A percentile compares a stretch with the other conserved stretches of the same genome.
Conservation (phyloP, 768 basidiomycete species). For the Phaffia australis region DNA sequence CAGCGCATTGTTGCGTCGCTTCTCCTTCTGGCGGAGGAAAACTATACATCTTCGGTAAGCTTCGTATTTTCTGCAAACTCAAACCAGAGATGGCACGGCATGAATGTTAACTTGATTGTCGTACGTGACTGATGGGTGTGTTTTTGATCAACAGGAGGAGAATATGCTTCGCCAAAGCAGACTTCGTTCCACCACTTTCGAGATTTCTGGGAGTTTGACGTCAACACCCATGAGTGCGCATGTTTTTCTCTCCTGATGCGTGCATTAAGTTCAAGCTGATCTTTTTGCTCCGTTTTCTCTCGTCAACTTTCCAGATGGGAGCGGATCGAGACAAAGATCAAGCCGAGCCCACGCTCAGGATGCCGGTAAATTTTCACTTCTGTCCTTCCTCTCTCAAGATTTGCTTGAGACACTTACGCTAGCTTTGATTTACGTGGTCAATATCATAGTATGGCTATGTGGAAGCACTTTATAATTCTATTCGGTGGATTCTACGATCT, state of each 20-base stretch:
- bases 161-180: constrained; percentile 73
- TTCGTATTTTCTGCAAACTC: too few relatives aligned
- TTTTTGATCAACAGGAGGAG: constrained; percentile 50
- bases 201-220: constrained; percentile 73
- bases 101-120: too few relatives aligned
- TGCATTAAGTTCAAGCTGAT: neutral
- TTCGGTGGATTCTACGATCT: constrained; percentile 89
- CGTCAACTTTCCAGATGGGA: constrained; percentile 58
- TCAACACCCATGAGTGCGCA: constrained; percentile 43
- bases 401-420: neutral
- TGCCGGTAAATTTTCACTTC: constrained; percentile 48
- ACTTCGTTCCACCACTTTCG: constrained; percentile 74
- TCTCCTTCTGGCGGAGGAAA: constrained; percentile 73
- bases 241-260: neutral
- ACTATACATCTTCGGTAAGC: constrained; percentile 64
- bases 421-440: constrained; percentile 7
- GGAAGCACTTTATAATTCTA: constrained; percentile 75
- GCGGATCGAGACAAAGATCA: constrained; percentile 70
- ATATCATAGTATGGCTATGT: constrained; percentile 62
- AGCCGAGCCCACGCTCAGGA: constrained; percentile 70
- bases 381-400: neutral
- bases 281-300: neutral
- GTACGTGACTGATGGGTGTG: neutral
- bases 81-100: too few relatives aligned
- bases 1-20: constrained; percentile 70